Conservation (phyloP, 179 eudicot species). For the Beta corolliflora region DNA sequence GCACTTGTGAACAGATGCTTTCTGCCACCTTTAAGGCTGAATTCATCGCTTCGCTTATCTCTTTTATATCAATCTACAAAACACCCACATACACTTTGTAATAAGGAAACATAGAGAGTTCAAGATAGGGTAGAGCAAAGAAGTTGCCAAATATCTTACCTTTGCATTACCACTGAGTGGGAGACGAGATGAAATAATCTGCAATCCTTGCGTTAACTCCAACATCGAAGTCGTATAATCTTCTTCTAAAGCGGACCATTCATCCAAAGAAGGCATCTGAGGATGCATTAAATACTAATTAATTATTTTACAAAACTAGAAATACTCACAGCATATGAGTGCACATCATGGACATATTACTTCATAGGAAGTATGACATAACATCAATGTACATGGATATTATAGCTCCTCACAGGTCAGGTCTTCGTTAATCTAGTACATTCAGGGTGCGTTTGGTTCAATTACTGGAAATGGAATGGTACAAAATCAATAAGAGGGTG, state of each 20-base stretch:
- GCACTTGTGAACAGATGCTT: conserved; percentile 45
- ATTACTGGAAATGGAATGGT: no score
- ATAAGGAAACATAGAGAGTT: not conserved
- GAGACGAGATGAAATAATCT: conserved; percentile 59
- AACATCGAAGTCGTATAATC: conserved; percentile 57
- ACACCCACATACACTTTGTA: conserved; percentile 4
- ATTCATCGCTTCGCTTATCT: conserved; percentile 53
- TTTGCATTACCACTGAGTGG: conserved; percentile 62
- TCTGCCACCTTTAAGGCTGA: conserved; percentile 62
- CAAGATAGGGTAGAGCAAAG: not conserved
- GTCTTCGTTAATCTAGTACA: no score
- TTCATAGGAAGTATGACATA: not conserved
- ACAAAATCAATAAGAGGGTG: no score
- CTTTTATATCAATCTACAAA: conserved; percentile 54
- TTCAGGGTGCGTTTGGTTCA: no score
- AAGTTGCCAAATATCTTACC: conserved; percentile 38
- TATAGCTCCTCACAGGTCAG: no score
- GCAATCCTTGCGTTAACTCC: conserved; percentile 52
- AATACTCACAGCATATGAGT: not conserved
- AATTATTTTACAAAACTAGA: not conserved
- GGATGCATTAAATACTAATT: not conserved
- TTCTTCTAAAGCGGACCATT: conserved; percentile 69
- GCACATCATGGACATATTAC: not conserved
- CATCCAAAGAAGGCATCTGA: conserved; percentile 69
- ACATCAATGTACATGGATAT: not conserved